Evolutionary conservation across 2,329 filamentous ascomycete species (phyloP), one percentile per base, ranked within the genome.

Genomic region (Tolypocladium sp.): DNA sequence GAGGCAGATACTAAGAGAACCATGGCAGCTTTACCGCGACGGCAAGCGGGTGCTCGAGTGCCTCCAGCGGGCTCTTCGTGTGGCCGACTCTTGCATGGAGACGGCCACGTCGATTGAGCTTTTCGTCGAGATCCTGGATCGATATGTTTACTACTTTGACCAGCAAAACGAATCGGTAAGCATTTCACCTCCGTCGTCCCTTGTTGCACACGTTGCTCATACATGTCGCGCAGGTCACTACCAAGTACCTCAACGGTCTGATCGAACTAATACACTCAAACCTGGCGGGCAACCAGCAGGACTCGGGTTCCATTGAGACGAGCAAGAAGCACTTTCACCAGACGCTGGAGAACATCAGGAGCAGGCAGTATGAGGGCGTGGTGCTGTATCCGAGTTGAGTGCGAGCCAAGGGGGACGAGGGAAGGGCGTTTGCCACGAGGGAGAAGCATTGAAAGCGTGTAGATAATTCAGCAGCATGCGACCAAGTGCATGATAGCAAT

Each of bases 121-220:
- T 55, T 99, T 99, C 75, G 93, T 99, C 59, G 94, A 99, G 77
- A 99, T 99, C 63, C 79, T 99, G 59, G 97, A 99, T 74, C 87
- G 94, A 74, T 99, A 99, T 72, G 92, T 97, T 57, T 99, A 99
- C 75, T 99, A 97, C 78, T 99, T 97, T 77, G 94, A 99, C 74
- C 93, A 99, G 74, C 91, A 96, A 71, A 99, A 99, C 74, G 94
- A 99, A 76, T 92, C 92, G 65, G 94, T 84, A 72, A 69, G 81
- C 70, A 38, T 25, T n/a, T 13, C 22, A 10, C 30, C 25, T 4
- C 2, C 8, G 35, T 22, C n/a, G 42, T n/a, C 25, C n/a, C 49
- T 13, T 17, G 17, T 33, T 25, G 42, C 25, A 20, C 46, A 37
- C 30, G n/a, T 25, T 35, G 20, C 15, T 38, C 13, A 54, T 13